phyloP scores from a whole-genome alignment of 441 rosid species.

The Erodium texanum region DNA sequence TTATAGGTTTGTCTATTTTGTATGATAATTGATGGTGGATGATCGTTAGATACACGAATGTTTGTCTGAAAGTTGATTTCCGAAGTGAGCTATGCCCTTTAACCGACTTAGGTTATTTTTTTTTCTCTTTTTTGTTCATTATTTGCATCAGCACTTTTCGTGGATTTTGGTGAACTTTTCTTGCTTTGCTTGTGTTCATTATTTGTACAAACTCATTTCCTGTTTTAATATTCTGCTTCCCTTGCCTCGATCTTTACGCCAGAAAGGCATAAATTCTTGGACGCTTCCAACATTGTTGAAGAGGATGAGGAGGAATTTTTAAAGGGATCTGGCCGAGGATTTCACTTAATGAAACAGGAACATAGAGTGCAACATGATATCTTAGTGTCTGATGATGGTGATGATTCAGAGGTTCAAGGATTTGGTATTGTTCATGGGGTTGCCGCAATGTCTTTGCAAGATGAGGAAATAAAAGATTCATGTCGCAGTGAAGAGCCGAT shows the following conservation, averaged over 20 bases:
- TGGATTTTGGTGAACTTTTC: neutral
- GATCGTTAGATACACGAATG: neutral
- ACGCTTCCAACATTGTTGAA: conserved; percentile 63
- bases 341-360: conserved; percentile 27
- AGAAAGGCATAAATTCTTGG: conserved; percentile 55
- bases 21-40: neutral
- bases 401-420: conserved; percentile 24
- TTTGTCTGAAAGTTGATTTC: too few species aligned
- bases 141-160: neutral
- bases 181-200: neutral
- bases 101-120: too few species aligned
- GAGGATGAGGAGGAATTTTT: conserved; percentile 83
- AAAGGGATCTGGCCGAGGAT: conserved; percentile 41
- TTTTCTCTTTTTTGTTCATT: too few species aligned
- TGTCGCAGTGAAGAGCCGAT: conserved; percentile 58
- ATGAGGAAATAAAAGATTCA: conserved; percentile 34
- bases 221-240: conserved; percentile 14
- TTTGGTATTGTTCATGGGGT: conserved; percentile 31
- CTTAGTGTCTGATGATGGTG: conserved; percentile 30
- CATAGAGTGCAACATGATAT: conserved; percentile 33
- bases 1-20: neutral
- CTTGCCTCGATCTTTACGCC: conserved; percentile 24
- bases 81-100: too few species aligned
- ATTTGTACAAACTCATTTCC: conserved; percentile 14
- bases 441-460: conserved; percentile 28